Percentiles rank a stretch among this genome's conserved stretches.
These are phyloP conservation scores for Botryotinia narcissicola DNA, from an alignment of 2,329 filamentous ascomycete genomes.

Conservation along the genomic window DNA sequence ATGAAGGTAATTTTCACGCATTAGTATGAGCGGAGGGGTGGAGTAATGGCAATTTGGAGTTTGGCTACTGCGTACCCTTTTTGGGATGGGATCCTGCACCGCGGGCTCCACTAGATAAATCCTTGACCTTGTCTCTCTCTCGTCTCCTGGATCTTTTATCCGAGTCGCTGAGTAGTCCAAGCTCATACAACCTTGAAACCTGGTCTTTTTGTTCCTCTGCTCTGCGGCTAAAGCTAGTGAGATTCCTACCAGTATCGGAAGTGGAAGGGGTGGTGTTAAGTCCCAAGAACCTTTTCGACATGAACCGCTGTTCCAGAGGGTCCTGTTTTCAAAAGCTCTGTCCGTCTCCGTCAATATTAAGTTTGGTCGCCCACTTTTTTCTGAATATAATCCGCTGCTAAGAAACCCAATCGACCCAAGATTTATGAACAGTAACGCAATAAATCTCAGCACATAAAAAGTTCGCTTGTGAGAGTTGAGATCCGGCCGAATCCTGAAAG, in stretches of 20 bases:
- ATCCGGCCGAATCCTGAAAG: slow-evolving; percentile 14
- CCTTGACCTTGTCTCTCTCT: slow-evolving; percentile 34
- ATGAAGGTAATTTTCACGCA: slow-evolving; percentile 14
- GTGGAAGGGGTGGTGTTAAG: slow-evolving; percentile 6
- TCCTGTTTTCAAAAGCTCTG: slow-evolving; percentile 1
- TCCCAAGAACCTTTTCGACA: slow-evolving; percentile 35
- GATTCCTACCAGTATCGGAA: slow-evolving; percentile 14
- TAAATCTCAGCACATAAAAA: neutral
- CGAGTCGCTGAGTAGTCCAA: slow-evolving; percentile 35
- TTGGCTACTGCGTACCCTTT: slow-evolving; percentile 33
- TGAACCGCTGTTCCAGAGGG: slow-evolving; percentile 23
- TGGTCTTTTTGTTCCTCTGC: slow-evolving; percentile 30
- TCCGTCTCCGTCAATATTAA: neutral
- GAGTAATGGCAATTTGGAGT: slow-evolving; percentile 27
- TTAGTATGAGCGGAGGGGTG: slow-evolving; percentile 25
- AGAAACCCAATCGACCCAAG: neutral
- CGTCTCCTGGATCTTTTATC: slow-evolving; percentile 36
- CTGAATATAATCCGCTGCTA: neutral
- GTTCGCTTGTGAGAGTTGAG: slow-evolving; percentile 11
- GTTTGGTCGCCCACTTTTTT: neutral
- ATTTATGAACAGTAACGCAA: slow-evolving; percentile 1
- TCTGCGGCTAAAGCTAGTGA: slow-evolving; percentile 18
- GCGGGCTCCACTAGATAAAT: slow-evolving; percentile 31
- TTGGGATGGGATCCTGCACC: slow-evolving; percentile 35
- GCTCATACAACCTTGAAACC: slow-evolving; percentile 38